Evolutionary conservation across 208 protist species (phyloP).

Genomic region (Trypanosoma caninum): DNA sequence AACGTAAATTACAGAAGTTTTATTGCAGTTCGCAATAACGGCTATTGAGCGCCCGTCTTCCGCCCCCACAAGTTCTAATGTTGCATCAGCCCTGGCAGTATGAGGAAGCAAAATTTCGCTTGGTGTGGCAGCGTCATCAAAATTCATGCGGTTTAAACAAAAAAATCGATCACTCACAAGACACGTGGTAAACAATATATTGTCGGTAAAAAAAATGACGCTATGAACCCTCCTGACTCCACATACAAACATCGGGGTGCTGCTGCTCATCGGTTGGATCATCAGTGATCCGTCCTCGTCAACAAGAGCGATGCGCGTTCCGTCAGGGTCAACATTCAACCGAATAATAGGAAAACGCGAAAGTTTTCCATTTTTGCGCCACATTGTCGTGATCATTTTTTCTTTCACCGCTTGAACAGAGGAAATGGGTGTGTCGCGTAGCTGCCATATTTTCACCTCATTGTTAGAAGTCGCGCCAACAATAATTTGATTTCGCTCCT

Average conservation of each 20-base stretch:
- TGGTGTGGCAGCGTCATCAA: not conserved
- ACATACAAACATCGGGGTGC: slow-evolving; percentile 26
- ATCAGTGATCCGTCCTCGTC: slow-evolving; percentile 26
- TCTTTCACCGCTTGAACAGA: slow-evolving; percentile 46
- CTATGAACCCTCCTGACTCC: slow-evolving; percentile 14
- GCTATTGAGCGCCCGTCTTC: slow-evolving; percentile 13
- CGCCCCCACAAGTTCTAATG: slow-evolving; percentile 10
- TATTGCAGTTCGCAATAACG: slow-evolving; percentile 19
- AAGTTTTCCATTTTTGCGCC: slow-evolving; percentile 56
- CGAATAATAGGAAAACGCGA: slow-evolving; percentile 36
- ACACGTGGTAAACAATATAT: slow-evolving; percentile 27
- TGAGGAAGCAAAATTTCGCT: slow-evolving; percentile 21
- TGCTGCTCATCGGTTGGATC: slow-evolving; percentile 42
- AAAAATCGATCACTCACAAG: slow-evolving; percentile 19
- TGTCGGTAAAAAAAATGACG: slow-evolving; percentile 35
- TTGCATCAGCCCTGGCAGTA: slow-evolving; percentile 6
- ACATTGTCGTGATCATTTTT: slow-evolving; percentile 50
- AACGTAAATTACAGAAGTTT: slow-evolving; percentile 24
- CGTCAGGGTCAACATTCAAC: slow-evolving; percentile 34
- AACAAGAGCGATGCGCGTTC: slow-evolving; percentile 24
- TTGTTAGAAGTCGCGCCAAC: slow-evolving; percentile 47
- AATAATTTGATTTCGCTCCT: slow-evolving; percentile 41
- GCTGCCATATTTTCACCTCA: slow-evolving; percentile 52
- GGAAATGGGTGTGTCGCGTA: slow-evolving; percentile 37
- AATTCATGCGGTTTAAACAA: slow-evolving; percentile 2